Base-by-base conservation (phyloP, 495 filamentous ascomycete genomes). In the Penicillium ucsense region DNA sequence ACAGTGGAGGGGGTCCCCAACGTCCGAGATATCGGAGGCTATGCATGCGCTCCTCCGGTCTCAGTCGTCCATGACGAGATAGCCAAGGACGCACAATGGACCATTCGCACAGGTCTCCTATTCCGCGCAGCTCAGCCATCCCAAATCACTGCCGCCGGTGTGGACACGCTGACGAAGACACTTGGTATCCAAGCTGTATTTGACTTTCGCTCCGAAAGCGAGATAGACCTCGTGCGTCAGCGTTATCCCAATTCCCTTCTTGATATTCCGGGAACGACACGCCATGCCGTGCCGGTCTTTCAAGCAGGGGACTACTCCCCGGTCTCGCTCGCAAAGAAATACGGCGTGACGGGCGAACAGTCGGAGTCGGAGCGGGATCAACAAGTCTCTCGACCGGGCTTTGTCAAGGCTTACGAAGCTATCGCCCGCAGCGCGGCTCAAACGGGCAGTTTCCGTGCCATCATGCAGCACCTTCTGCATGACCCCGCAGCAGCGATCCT, bases 61-160 rank as follows among this genome's bases (percentile, higher is more conserved):
- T 7, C 10, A 7, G 9, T 6, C 9, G 38, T 40, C 20, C 7
- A 29, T 20, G 20, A 28, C 20, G 20, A 30, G 6, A 30, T 38
- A 31, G 36, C 32, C 36, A 33, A 36, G 52, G 47, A 43, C 20
- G 20, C 20, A 20, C 6, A 51, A 47, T 66, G 66, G 57, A 56
- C 59, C 10, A 54, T 82, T 46, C 64, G 72, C 29, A 64, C 62
- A 40, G 65, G 66, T 12, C 31, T 81, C 7, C 54, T 85, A 42
- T 84, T 74, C 51, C 74, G 82, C 43, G 75, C 75, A 8, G 81
- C 77, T 3, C 77, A 78, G 20, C 80, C 78, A 6, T 73, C 69
- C 28, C 48, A 61, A 35, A 63, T 78, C 27, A 71, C 72, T 11
- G 56, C 61, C 20, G 63, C 68, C 27, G 79, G 78, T 29, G 70